Evolutionary conservation across 257 asterid genomes (phyloP).

Genomic region (Solanum sparsipilum): DNA sequence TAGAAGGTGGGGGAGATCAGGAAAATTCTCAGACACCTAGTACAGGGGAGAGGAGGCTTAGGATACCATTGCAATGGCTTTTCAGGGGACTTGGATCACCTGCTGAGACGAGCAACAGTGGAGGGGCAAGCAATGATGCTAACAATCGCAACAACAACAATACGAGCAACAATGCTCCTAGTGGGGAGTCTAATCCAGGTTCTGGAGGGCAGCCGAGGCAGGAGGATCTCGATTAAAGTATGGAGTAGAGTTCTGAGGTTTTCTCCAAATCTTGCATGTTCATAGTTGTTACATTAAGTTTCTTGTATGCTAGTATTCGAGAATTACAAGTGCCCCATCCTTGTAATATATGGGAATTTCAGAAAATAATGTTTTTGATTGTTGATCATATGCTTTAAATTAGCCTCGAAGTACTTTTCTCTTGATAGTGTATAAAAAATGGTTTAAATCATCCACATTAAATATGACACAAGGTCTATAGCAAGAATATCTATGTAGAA

Average conservation of each 20-base stretch:
- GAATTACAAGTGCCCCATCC: not conserved
- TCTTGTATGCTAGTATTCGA: not conserved
- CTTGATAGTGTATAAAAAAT: not conserved
- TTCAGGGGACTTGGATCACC: slow-evolving; percentile 51
- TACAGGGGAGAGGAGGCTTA: slow-evolving; percentile 51
- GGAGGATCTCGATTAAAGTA: slow-evolving; percentile 63
- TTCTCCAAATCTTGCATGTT: not conserved
- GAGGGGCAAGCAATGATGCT: slow-evolving; percentile 19
- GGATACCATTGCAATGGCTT: slow-evolving; percentile 62
- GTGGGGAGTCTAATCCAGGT: slow-evolving; percentile 27
- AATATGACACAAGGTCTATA: not conserved
- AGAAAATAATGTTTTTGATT: not conserved
- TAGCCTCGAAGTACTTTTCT: not conserved
- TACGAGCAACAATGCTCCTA: not conserved
- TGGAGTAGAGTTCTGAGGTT: slow-evolving; percentile 11
- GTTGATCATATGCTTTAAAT: not conserved
- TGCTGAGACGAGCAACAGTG: slow-evolving; percentile 57
- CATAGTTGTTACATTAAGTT: not conserved
- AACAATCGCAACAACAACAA: not conserved
- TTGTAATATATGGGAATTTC: slow-evolving; percentile 1
- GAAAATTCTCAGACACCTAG: slow-evolving; percentile 38
- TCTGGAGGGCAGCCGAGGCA: slow-evolving; percentile 45
- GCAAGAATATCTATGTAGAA: not conserved
- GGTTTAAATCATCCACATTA: not conserved
- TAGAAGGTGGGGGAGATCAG: slow-evolving; percentile 24